Evolutionary conservation across 768 basidiomycete species (phyloP), one percentile per base, ranked within the genome.

Genomic region (Suillus luteus): DNA sequence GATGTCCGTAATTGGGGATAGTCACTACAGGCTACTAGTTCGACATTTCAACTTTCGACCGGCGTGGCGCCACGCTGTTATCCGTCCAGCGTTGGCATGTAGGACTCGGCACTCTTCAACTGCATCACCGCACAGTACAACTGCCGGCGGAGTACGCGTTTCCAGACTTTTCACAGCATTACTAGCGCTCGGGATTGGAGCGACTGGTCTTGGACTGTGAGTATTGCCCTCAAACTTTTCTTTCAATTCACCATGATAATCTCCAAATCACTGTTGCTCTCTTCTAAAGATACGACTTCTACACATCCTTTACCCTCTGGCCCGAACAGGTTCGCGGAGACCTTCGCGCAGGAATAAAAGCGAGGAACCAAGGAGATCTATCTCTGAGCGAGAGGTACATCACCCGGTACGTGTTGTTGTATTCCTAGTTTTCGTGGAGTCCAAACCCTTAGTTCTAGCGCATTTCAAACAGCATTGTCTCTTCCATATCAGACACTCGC

Each of bases 281-380:
- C 38, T 51, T 46, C 43, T 37, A 54, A 66, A 88, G 87, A 31
- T 85, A 84, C 67, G 79, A 84, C n/a, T 77, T 87, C 51, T 89
- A 86, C 69, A 73, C 74, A 8, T 78, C 81, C 12, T 77, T 89
- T 74, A 86, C 85, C 0, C 79, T 87, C 65, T 92, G 89, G 90
- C 91, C 91, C 2, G 70, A 72, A 12, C 84, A 86, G 66, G 73
- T 92, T 2, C 83, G 88, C 5, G 72, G 76, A 37, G 89, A 91
- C 73, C 79, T 92, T 40, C 86, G 89, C 7, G 82, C 80, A 3
- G 91, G 87, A 3, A 79, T 92, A 49, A 82, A 81, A 63, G 88
- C 88, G 3, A 88, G 83, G 69, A 76, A 85, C 60, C 81, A 85
- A 62, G 85, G 82, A 2, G 84, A 92, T 69, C 67, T 82, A 11